Conservation (phyloP, 2,329 filamentous ascomycete genomes). For the Apiospora sp. region DNA sequence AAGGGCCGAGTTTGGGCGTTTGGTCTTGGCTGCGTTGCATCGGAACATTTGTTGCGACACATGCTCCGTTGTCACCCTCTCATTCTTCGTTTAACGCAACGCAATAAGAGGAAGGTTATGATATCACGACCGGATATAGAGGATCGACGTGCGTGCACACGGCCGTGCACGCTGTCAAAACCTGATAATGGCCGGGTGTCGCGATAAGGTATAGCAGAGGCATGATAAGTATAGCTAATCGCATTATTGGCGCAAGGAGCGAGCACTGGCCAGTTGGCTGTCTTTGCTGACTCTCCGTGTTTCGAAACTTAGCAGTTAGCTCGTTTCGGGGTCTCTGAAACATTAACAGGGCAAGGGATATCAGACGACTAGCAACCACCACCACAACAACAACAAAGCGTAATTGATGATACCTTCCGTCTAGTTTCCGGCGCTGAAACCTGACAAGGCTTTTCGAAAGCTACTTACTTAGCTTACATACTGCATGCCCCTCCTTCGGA, state of each 20-base stretch:
- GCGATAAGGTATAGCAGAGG: neutral
- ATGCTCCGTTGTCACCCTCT: conserved; percentile 15
- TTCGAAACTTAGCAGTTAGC: neutral
- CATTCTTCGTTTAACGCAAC: neutral
- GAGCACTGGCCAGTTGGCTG: neutral
- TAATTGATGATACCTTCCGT: neutral
- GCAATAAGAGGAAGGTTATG: neutral
- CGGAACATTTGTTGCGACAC: conserved; percentile 18
- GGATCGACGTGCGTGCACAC: neutral
- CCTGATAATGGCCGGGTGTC: neutral
- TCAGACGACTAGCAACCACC: neutral
- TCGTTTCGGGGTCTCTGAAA: conserved; percentile 10
- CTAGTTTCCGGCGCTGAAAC: neutral
- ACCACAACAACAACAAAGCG: neutral
- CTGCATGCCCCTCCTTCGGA: neutral
- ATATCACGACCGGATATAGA: neutral
- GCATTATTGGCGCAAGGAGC: neutral
- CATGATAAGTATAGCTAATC: neutral
- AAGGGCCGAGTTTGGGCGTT: neutral
- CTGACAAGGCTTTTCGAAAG: neutral
- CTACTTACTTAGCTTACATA: neutral
- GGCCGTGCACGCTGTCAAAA: neutral
- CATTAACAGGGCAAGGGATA: neutral
- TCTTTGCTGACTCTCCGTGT: conserved; percentile 18
- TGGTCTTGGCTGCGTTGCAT: neutral